A percentile compares a stretch with the other conserved stretches of the same genome.
Evolutionary conservation across 176 grass and related monocot genomes (phyloP).

Genomic region (Aegilops sharonensis): DNA sequence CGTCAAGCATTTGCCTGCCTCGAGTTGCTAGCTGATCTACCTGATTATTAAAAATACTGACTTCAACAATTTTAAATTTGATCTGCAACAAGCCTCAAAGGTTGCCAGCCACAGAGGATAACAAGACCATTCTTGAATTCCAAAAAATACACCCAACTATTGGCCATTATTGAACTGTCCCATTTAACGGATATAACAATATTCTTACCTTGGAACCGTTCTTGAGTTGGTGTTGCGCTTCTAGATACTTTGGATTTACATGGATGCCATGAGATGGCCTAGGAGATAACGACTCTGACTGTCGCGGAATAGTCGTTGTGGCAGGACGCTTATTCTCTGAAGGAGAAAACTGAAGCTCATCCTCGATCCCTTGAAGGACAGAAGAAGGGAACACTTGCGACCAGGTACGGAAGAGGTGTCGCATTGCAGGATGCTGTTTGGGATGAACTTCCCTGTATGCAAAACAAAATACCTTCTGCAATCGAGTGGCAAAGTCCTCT

Average conservation of each 20-base stretch:
- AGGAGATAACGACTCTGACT: slow-evolving; percentile 57
- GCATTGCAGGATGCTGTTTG: slow-evolving; percentile 69
- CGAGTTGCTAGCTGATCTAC: slow-evolving; percentile 27
- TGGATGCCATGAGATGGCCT: slow-evolving; percentile 75
- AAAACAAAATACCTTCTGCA: slow-evolving; percentile 82
- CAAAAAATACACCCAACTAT: neutral
- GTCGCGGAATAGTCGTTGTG: slow-evolving; percentile 35
- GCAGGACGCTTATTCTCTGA: slow-evolving; percentile 38
- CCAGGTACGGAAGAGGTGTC: slow-evolving; percentile 92
- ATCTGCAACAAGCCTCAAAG: neutral
- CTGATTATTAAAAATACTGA: slow-evolving; percentile 34
- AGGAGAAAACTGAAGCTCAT: slow-evolving; percentile 83
- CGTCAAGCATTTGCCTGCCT: slow-evolving; percentile 32
- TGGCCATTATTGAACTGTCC: neutral
- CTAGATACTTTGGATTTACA: slow-evolving; percentile 88
- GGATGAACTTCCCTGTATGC: slow-evolving; percentile 79
- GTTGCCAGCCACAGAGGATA: neutral
- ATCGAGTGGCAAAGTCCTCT: slow-evolving; percentile 60
- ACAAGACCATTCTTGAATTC: neutral
- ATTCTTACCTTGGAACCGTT: slow-evolving; percentile 46
- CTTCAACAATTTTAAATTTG: neutral
- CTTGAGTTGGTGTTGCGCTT: slow-evolving; percentile 60
- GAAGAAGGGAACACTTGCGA: slow-evolving; percentile 68
- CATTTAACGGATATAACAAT: neutral
- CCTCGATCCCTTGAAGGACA: slow-evolving; percentile 75